These are phyloP conservation scores for Fennellomyces sp. DNA, from an alignment of 371 early-diverging fungal species.

Conservation along the genomic window DNA sequence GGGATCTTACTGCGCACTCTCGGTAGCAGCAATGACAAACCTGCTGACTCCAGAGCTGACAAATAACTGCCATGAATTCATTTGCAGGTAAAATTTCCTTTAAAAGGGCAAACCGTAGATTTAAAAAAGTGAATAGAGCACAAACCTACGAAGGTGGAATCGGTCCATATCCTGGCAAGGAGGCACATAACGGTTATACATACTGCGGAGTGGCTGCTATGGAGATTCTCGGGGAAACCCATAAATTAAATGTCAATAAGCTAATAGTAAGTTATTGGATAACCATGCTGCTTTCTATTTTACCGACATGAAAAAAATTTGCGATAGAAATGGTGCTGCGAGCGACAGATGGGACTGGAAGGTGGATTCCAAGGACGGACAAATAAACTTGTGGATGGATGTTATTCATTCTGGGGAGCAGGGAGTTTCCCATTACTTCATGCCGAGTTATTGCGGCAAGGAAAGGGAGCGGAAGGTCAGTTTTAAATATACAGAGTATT, in stretches of 20 bases:
- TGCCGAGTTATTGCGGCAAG: constrained; percentile 31
- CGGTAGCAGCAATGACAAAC: constrained; percentile 78
- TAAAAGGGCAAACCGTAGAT: not conserved
- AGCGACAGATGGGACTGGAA: constrained; percentile 86
- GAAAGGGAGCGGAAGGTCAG: constrained; percentile 19
- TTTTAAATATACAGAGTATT: not conserved
- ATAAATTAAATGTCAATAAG: constrained; percentile 60
- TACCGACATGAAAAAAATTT: too few relatives aligned
- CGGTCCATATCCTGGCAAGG: constrained; percentile 84
- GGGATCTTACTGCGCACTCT: constrained; percentile 91
- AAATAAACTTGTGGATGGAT: constrained; percentile 98
- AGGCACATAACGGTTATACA: constrained; percentile 98
- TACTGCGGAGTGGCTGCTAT: constrained; percentile 94
- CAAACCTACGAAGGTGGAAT: constrained; percentile 98
- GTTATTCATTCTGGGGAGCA: constrained; percentile 98
- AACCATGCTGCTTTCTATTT: too few relatives aligned
- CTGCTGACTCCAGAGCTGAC: constrained; percentile 82
- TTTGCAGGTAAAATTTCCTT: constrained; percentile 42
- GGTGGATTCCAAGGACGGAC: constrained; percentile 97
- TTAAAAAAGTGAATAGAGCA: constrained; percentile 9
- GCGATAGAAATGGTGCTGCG: constrained; percentile 70
- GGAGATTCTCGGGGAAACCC: constrained; percentile 71
- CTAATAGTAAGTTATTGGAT: constrained; percentile 59
- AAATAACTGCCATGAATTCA: constrained; percentile 71
- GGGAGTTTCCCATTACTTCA: constrained; percentile 82